Percentiles rank a stretch among this genome's conserved stretches.
Evolutionary conservation across 495 filamentous ascomycete genomes (phyloP).

Genomic region (Lineolata rhizophorae): DNA sequence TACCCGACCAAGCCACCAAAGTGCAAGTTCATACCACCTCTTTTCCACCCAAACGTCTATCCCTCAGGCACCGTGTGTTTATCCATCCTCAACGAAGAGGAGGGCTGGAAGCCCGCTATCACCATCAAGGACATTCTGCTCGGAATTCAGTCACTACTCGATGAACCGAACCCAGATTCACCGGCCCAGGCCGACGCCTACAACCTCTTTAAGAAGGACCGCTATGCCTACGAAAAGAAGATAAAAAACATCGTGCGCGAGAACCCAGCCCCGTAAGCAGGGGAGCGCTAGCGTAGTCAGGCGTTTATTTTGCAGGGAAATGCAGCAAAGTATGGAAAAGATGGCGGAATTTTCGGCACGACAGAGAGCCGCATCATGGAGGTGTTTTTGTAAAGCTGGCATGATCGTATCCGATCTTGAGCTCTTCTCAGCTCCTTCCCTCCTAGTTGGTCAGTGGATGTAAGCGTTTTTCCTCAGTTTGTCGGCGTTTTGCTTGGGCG

Average conservation of each 20-base stretch:
- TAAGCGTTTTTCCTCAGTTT: too few relatives aligned
- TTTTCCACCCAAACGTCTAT: constrained; percentile 98
- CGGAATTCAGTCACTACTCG: constrained; percentile 82
- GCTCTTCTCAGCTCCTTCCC: too few relatives aligned
- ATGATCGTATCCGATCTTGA: too few relatives aligned
- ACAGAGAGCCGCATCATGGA: too few relatives aligned
- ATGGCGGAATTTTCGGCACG: too few relatives aligned
- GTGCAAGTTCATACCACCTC: constrained; percentile 90
- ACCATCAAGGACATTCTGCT: constrained; percentile 94
- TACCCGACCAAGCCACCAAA: constrained; percentile 98
- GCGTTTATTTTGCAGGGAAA: too few relatives aligned
- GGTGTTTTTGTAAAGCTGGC: too few relatives aligned
- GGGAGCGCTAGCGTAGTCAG: too few relatives aligned
- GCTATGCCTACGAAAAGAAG: constrained; percentile 64
- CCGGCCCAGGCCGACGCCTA: constrained; percentile 96
- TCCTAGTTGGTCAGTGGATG: too few relatives aligned
- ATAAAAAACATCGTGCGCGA: constrained; percentile 72
- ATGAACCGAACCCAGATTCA: constrained; percentile 93
- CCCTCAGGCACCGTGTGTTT: constrained; percentile 95
- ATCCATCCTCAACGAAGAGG: constrained; percentile 94
- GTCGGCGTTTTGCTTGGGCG: too few relatives aligned
- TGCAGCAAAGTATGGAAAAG: too few relatives aligned
- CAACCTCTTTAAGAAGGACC: constrained; percentile 87
- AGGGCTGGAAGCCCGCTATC: constrained; percentile 95
- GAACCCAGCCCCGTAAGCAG: constrained; percentile 44